Evolutionary conservation across 352 stramenopile genomes (phyloP).

Genomic region (Phytophthora lateralis): DNA sequence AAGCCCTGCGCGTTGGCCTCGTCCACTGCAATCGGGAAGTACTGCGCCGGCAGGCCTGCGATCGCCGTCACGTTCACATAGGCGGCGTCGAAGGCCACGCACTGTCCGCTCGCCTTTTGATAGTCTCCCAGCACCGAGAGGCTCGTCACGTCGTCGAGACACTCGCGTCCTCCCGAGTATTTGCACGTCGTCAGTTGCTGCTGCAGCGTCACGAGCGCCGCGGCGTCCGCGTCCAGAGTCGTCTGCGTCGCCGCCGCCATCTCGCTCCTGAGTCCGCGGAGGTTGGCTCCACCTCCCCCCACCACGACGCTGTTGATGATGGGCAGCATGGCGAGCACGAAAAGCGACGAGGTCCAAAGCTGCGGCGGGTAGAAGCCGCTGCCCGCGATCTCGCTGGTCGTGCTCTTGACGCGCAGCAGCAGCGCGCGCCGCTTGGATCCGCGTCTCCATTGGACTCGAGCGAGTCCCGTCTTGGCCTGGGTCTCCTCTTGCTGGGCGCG

Average conservation of each 20-base stretch:
- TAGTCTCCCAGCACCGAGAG: conserved; percentile 61
- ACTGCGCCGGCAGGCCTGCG: conserved; percentile 57
- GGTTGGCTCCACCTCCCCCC: conserved; percentile 8
- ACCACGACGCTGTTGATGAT: conserved; percentile 52
- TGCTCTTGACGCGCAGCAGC: conserved; percentile 44
- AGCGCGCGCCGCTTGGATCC: conserved; percentile 24
- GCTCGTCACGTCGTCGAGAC: conserved; percentile 55
- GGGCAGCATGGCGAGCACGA: conserved; percentile 49
- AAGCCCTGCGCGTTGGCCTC: conserved; percentile 63
- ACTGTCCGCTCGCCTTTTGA: conserved; percentile 50
- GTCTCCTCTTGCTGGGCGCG: conserved; percentile 2
- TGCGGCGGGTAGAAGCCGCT: conserved; percentile 48
- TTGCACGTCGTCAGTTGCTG: conserved; percentile 65
- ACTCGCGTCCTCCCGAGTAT: conserved; percentile 67
- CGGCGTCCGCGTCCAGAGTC: conserved; percentile 41
- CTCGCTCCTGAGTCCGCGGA: conserved; percentile 31
- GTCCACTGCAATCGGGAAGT: conserved; percentile 62
- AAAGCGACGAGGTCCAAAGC: conserved; percentile 45
- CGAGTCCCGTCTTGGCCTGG: conserved; percentile 13
- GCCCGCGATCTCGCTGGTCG: conserved; percentile 45
- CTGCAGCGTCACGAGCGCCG: conserved; percentile 42
- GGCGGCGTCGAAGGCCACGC: conserved; percentile 68
- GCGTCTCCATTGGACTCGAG: conserved; percentile 36
- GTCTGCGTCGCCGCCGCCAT: conserved; percentile 26
- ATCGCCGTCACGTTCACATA: conserved; percentile 53